phyloP scores from a whole-genome alignment of 2,329 filamentous ascomycete genomes.

The Didymella glomerata region DNA sequence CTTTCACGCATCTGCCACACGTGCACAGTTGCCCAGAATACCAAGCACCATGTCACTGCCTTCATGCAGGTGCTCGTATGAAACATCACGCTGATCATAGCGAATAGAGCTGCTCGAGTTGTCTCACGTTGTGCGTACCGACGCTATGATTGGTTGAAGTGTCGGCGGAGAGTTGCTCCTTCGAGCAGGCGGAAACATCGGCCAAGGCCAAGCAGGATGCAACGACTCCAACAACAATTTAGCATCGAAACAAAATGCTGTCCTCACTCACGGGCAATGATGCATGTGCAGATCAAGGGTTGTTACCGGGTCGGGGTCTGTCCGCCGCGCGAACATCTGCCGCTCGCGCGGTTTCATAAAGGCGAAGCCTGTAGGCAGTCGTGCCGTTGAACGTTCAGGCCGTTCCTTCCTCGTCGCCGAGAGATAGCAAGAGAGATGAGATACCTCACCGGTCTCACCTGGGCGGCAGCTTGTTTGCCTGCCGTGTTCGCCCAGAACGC shows the following conservation, averaged over 20 bases:
- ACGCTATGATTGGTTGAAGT: constrained; percentile 23
- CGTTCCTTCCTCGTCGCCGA: not conserved
- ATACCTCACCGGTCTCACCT: constrained; percentile 8
- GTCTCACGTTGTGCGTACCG: constrained; percentile 33
- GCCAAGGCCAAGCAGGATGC: constrained; percentile 3
- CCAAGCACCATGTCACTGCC: constrained; percentile 15
- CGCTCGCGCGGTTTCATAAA: constrained; percentile 1
- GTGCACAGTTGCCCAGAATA: constrained; percentile 10
- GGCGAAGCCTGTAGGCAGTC: not conserved
- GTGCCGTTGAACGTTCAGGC: not conserved
- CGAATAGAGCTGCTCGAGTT: constrained; percentile 11
- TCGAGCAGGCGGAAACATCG: constrained; percentile 23
- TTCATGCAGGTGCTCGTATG: constrained; percentile 11
- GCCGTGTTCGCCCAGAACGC: constrained; percentile 27
- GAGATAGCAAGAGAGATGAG: constrained; percentile 3
- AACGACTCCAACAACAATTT: constrained; percentile 5
- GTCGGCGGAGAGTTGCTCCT: constrained; percentile 17
- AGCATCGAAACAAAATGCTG: constrained; percentile 13
- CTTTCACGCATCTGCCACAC: not conserved
- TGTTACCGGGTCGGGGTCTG: not conserved
- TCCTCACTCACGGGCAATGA: constrained; percentile 1
- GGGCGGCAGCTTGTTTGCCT: constrained; percentile 13
- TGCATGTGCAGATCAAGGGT: constrained; percentile 6
- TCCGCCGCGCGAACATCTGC: not conserved
- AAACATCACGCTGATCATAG: constrained; percentile 11